These are phyloP conservation scores for Penicillium canariense DNA, from an alignment of 495 filamentous ascomycete species.

Conservation along the genomic window DNA sequence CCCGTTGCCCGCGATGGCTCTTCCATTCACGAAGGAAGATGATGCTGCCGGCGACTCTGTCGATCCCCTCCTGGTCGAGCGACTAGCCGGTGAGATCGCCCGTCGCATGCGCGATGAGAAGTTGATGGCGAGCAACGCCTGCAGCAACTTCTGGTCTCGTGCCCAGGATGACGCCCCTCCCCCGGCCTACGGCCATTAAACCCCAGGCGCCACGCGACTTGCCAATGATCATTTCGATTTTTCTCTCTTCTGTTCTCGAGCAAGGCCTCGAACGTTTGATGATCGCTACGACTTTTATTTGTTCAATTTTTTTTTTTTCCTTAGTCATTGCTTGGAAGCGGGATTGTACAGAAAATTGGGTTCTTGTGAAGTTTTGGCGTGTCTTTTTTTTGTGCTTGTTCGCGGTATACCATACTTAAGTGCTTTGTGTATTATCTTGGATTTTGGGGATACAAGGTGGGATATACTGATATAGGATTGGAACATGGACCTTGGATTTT, in stretches of 20 bases:
- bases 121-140: slow-evolving; percentile 31
- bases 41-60: slow-evolving; percentile 54
- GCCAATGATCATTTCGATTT: slow-evolving; percentile 10
- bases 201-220: neutral
- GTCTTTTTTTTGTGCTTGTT: slow-evolving; percentile 15
- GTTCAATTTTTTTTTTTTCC: slow-evolving; percentile 15
- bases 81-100: slow-evolving; percentile 88
- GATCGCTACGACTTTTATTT: slow-evolving; percentile 38
- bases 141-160: slow-evolving; percentile 42
- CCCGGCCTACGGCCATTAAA: slow-evolving; percentile 47
- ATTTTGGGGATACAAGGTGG: slow-evolving; percentile 2
- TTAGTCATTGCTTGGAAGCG: slow-evolving; percentile 24
- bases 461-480: slow-evolving; percentile 9
- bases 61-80: slow-evolving; percentile 84
- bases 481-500: neutral
- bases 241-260: slow-evolving; percentile 21
- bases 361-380: slow-evolving; percentile 19
- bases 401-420: slow-evolving; percentile 30
- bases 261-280: slow-evolving; percentile 28
- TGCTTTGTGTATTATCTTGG: slow-evolving; percentile 18
- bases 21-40: slow-evolving; percentile 36
- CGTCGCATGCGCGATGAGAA: slow-evolving; percentile 77
- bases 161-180: slow-evolving; percentile 43
- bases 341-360: slow-evolving; percentile 29
- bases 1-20: slow-evolving; percentile 35